phyloP scores from a whole-genome alignment of 2,329 filamentous ascomycete species.

The Alternaria atra region DNA sequence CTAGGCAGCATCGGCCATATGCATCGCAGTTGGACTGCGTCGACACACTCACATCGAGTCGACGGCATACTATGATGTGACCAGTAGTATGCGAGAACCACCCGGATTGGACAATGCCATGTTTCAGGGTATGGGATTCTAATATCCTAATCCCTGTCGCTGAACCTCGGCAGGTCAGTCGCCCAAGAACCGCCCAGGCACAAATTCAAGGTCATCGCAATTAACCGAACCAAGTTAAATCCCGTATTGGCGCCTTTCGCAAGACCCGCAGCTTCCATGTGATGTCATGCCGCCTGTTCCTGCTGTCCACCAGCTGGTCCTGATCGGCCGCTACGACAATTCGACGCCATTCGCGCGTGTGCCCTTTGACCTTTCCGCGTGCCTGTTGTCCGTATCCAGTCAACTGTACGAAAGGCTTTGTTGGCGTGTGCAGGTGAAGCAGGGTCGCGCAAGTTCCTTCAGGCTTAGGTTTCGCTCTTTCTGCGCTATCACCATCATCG shows the following conservation, averaged over 20 bases:
- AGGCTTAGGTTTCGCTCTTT: slow-evolving; percentile 1
- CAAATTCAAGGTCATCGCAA: neutral
- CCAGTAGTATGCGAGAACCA: neutral
- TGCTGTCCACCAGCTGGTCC: slow-evolving; percentile 6
- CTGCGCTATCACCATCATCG: slow-evolving; percentile 8
- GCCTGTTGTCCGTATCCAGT: slow-evolving; percentile 1
- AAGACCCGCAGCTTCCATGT: neutral
- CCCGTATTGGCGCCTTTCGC: neutral
- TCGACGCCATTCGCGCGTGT: slow-evolving; percentile 3
- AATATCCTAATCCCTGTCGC: slow-evolving; percentile 2
- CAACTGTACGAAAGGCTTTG: neutral
- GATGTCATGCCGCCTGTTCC: slow-evolving; percentile 18
- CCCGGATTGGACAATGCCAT: slow-evolving; percentile 1
- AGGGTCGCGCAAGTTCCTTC: slow-evolving; percentile 6
- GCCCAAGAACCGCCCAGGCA: slow-evolving; percentile 12
- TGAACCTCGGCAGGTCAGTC: slow-evolving; percentile 2
- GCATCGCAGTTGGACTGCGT: neutral
- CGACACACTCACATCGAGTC: neutral
- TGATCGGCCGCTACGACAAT: slow-evolving; percentile 1
- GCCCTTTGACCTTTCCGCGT: neutral
- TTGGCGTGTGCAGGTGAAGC: slow-evolving; percentile 11
- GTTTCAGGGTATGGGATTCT: slow-evolving; percentile 1
- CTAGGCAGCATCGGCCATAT: neutral
- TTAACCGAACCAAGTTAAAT: slow-evolving; percentile 3
- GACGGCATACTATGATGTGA: neutral